Conservation (phyloP, 176 grass and related monocot genomes). For the Eragrostis nindensis region DNA sequence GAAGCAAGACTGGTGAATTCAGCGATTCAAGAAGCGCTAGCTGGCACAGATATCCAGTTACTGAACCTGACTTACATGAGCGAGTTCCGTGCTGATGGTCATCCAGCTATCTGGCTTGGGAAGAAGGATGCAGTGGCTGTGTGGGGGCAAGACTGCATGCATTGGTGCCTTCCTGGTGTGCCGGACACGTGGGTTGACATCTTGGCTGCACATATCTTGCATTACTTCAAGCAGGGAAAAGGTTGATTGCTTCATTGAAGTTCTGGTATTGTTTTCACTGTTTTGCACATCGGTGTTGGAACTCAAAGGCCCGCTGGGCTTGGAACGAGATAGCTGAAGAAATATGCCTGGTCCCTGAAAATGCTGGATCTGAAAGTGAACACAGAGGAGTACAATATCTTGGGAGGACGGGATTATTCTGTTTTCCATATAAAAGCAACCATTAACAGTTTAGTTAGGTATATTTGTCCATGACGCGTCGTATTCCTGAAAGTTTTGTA, state of each 20-base stretch:
- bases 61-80: slow-evolving; percentile 93
- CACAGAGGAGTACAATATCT: background rate
- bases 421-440: background rate
- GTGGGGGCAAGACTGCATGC: slow-evolving; percentile 96
- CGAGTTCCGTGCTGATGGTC: slow-evolving; percentile 83
- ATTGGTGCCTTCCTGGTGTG: slow-evolving; percentile 92
- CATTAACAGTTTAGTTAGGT: background rate
- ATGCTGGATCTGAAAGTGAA: background rate
- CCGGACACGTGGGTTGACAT: slow-evolving; percentile 92
- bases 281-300: background rate
- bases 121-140: slow-evolving; percentile 88
- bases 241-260: background rate
- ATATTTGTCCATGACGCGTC: background rate
- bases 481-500: background rate
- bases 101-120: slow-evolving; percentile 88
- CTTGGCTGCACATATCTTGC: slow-evolving; percentile 62
- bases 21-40: slow-evolving; percentile 54
- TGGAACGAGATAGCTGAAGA: background rate
- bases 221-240: slow-evolving; percentile 47
- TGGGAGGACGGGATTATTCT: background rate
- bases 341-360: background rate
- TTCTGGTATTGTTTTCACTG: background rate
- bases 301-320: background rate
- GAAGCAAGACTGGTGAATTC: slow-evolving; percentile 69
- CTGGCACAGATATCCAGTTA: slow-evolving; percentile 55